Evolutionary conservation across 179 eudicot genomes (phyloP).

Genomic region (Camellia oleifera): DNA sequence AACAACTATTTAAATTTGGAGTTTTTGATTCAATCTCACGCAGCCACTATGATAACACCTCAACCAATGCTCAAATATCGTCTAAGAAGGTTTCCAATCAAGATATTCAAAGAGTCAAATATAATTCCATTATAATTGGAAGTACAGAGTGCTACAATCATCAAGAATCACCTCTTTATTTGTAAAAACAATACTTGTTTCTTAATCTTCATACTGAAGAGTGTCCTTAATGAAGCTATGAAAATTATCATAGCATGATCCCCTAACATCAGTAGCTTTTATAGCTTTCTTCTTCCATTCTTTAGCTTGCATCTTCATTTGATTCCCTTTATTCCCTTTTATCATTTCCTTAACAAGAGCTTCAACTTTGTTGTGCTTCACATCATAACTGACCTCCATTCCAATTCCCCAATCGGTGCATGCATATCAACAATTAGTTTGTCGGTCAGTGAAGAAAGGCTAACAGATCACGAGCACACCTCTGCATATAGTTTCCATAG

Average conservation of each 20-base stretch:
- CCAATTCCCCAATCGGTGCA: slow-evolving; percentile 12
- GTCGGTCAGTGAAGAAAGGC: slow-evolving; percentile 20
- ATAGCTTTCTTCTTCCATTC: slow-evolving; percentile 11
- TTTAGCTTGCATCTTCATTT: slow-evolving; percentile 3
- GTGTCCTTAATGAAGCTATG: not conserved
- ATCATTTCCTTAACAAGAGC: slow-evolving; percentile 12
- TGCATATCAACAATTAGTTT: slow-evolving; percentile 13
- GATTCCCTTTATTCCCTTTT: slow-evolving; percentile 11
- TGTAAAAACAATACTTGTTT: not conserved
- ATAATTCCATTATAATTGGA: too few relatives aligned
- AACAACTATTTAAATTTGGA: too few relatives aligned
- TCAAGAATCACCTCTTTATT: too few relatives aligned
- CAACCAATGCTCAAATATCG: too few relatives aligned
- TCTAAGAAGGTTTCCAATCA: too few relatives aligned
- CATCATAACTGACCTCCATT: slow-evolving; percentile 1
- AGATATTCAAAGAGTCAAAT: too few relatives aligned
- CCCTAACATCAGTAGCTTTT: not conserved
- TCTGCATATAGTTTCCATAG: not conserved
- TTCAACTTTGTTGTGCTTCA: not conserved
- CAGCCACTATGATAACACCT: too few relatives aligned
- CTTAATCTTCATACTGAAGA: not conserved
- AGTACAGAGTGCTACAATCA: too few relatives aligned
- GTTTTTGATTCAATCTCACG: too few relatives aligned
- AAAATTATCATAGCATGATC: not conserved
- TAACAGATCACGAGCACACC: slow-evolving; percentile 16